phyloP scores from a whole-genome alignment of 2,329 filamentous ascomycete species.

The Diaporthe nobilis region DNA sequence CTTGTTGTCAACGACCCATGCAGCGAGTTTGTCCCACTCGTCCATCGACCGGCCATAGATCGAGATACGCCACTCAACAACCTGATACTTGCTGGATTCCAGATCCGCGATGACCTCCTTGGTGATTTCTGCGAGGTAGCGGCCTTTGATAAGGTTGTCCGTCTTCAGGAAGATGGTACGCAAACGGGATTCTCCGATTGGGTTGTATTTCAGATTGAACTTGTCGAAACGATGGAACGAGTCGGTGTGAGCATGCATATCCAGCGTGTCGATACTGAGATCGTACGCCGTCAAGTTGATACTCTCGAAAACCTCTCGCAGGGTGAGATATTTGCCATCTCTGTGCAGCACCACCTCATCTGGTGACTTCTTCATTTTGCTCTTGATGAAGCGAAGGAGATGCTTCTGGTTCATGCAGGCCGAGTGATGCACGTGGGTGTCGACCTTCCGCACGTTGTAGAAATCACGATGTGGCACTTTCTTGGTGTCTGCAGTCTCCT shows the following conservation, averaged over 20 bases:
- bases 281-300: slow-evolving; percentile 98
- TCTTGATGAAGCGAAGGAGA: slow-evolving; percentile 97
- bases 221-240: slow-evolving; percentile 99
- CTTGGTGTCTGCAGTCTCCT: slow-evolving; percentile 98
- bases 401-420: slow-evolving; percentile 99
- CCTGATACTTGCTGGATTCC: slow-evolving; percentile 99
- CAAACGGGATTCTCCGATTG: slow-evolving; percentile 93
- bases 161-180: slow-evolving; percentile 99
- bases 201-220: slow-evolving; percentile 99
- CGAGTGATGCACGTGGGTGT: slow-evolving; percentile 98
- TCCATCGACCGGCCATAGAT: slow-evolving; percentile 93
- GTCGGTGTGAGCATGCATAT: slow-evolving; percentile 99
- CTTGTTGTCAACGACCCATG: slow-evolving; percentile 98
- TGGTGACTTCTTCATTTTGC: slow-evolving; percentile 99
- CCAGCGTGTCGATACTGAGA: slow-evolving; percentile 95
- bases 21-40: slow-evolving; percentile 98
- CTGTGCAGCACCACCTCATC: slow-evolving; percentile 94
- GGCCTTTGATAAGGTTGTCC: slow-evolving; percentile 96
- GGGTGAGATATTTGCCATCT: slow-evolving; percentile 91
- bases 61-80: slow-evolving; percentile 99
- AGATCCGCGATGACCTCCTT: slow-evolving; percentile 98
- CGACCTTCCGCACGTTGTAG: slow-evolving; percentile 98
- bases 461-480: slow-evolving; percentile 98
- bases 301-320: slow-evolving; percentile 95
- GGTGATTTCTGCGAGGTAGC: slow-evolving; percentile 96